phyloP scores from a whole-genome alignment of 1,139 yeast genomes.

The Taphrina betulina region DNA sequence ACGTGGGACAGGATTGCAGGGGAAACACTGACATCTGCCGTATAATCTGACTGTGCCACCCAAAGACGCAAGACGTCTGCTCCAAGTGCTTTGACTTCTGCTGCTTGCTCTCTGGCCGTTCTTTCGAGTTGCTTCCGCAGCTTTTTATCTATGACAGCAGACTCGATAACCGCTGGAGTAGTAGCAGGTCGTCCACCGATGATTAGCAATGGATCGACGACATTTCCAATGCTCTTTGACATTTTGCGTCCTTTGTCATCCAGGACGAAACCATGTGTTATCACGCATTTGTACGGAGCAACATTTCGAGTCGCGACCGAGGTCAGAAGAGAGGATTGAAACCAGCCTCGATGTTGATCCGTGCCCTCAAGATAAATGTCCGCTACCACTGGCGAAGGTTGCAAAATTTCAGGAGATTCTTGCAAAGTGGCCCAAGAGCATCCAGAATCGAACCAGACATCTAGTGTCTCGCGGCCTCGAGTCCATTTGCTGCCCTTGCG shows the following conservation, averaged over 20 bases:
- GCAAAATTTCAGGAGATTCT: conserved; percentile 41
- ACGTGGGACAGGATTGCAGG: conserved; percentile 71
- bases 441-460: conserved; percentile 99
- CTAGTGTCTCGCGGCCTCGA: conserved; percentile 90
- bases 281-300: conserved; percentile 70
- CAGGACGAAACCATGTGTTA: conserved; percentile 91
- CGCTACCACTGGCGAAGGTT: conserved; percentile 49
- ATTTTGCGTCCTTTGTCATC: conserved; percentile 84
- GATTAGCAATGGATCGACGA: conserved; percentile 62
- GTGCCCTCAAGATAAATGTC: conserved; percentile 90
- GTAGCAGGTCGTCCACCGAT: conserved; percentile 54
- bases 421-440: conserved; percentile 76
- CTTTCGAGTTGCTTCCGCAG: conserved; percentile 51
- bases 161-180: not conserved
- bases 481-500: conserved; percentile 49
- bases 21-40: conserved; percentile 74
- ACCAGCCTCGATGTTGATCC: conserved; percentile 99
- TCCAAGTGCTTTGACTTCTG: conserved; percentile 52
- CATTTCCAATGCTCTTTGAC: conserved; percentile 92
- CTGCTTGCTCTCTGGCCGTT: conserved; percentile 14
- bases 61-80: conserved; percentile 88
- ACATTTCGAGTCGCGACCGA: conserved; percentile 53
- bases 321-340: conserved; percentile 86
- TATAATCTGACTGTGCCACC: conserved; percentile 86
- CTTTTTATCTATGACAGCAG: conserved; percentile 49